Percentiles rank a stretch among this genome's conserved stretches.
Evolutionary conservation across 148 eudicot genomes (phyloP).

Genomic region (Bassia scoparia): DNA sequence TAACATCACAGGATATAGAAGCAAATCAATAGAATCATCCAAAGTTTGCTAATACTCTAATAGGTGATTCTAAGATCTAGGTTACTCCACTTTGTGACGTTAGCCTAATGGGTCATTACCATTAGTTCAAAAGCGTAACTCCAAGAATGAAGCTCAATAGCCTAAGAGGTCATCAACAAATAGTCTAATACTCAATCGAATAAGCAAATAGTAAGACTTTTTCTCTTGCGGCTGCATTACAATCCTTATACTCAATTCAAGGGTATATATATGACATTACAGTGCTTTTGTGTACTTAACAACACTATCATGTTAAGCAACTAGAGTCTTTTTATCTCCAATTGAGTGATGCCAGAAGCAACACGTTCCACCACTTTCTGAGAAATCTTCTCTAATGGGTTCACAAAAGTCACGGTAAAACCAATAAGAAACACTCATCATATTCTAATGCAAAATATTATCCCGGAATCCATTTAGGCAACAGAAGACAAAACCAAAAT

Average conservation of each 20-base stretch:
- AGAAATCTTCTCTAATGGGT: not conserved
- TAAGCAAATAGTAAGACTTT: not conserved
- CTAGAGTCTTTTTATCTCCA: not conserved
- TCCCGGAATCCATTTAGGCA: not conserved
- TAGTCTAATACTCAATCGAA: not conserved
- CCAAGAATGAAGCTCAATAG: not conserved
- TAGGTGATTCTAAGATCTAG: too few species aligned
- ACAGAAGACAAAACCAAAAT: not conserved
- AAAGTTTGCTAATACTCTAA: not conserved
- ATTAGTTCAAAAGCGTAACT: not conserved
- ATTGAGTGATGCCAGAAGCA: not conserved
- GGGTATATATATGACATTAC: not conserved
- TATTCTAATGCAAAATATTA: not conserved
- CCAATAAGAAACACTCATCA: not conserved
- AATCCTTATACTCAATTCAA: not conserved
- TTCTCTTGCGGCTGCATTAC: not conserved
- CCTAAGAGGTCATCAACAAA: too few species aligned
- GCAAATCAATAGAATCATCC: conserved; percentile 10
- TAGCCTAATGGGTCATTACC: too few species aligned
- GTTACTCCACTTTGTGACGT: too few species aligned
- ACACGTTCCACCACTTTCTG: not conserved
- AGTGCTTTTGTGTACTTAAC: not conserved
- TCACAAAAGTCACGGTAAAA: not conserved
- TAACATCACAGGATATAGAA: conserved; percentile 10
- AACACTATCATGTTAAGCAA: not conserved